These are phyloP conservation scores for Hymenoscyphus fraxineus DNA, from an alignment of 2,329 filamentous ascomycete species.

Conservation along the genomic window DNA sequence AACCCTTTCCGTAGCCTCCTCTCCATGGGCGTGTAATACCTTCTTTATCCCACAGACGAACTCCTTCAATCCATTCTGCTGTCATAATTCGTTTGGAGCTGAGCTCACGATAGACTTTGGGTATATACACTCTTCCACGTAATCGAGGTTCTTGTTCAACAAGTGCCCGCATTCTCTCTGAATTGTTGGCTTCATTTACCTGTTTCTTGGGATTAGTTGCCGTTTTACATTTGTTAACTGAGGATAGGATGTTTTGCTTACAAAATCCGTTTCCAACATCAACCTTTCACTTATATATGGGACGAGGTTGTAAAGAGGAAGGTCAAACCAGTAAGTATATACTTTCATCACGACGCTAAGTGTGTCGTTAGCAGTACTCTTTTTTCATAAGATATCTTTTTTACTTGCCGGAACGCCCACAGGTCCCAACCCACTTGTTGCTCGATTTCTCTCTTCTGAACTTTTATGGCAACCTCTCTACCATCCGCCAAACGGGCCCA, in stretches of 20 bases:
- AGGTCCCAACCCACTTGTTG: conserved; percentile 92
- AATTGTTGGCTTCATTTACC: conserved; percentile 79
- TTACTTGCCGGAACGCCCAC: conserved; percentile 48
- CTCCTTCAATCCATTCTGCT: conserved; percentile 96
- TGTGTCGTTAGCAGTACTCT: background rate
- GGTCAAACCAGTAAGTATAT: conserved; percentile 84
- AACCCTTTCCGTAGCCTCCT: conserved; percentile 71
- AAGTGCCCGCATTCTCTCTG: conserved; percentile 74
- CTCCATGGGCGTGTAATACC: conserved; percentile 73
- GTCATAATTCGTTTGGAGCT: conserved; percentile 83
- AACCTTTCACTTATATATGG: conserved; percentile 93
- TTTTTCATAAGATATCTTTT: background rate
- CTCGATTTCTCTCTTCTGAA: conserved; percentile 92
- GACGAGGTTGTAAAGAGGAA: conserved; percentile 87
- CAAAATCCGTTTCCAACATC: conserved; percentile 88
- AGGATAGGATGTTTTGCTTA: conserved; percentile 30
- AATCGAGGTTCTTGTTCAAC: conserved; percentile 73
- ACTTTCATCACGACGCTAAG: conserved; percentile 70
- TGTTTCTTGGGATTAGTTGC: background rate
- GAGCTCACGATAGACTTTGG: conserved; percentile 76
- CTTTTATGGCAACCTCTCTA: conserved; percentile 88
- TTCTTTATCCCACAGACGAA: conserved; percentile 88
- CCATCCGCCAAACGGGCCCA: conserved; percentile 87
- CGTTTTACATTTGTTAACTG: background rate
- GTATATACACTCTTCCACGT: conserved; percentile 80